Percentiles rank a stretch among this genome's conserved stretches.
Evolutionary conservation across 1,284 basidiomycete genomes (phyloP).

Genomic region (Laetiporus sulphureus): DNA sequence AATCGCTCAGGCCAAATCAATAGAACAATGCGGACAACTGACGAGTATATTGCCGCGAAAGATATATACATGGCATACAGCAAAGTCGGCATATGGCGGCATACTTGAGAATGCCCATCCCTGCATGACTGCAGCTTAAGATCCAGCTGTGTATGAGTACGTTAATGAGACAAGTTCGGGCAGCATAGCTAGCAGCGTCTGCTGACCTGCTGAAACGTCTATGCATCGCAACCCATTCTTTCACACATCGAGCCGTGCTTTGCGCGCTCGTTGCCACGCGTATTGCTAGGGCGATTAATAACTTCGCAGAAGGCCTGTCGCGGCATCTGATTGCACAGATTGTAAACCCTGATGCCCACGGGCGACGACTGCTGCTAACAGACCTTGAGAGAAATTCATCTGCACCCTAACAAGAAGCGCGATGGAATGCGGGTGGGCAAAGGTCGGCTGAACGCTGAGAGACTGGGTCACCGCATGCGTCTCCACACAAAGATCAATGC

Average conservation of each 20-base stretch:
- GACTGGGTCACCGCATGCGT: constrained; percentile 22
- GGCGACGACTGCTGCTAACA: constrained; percentile 6
- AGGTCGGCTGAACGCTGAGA: constrained; percentile 61
- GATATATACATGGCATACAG: too few relatives aligned
- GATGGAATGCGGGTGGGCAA: constrained; percentile 61
- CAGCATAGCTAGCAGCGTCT: too few relatives aligned
- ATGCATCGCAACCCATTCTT: constrained; percentile 36
- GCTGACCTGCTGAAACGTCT: too few relatives aligned
- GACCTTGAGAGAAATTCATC: constrained; percentile 48
- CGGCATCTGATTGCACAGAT: constrained; percentile 19
- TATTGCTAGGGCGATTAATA: constrained; percentile 56
- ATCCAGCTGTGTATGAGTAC: too few relatives aligned
- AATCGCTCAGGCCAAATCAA: too few relatives aligned
- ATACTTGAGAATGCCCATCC: too few relatives aligned
- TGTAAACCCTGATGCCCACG: constrained; percentile 9
- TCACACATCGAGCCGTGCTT: constrained; percentile 59
- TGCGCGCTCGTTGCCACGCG: constrained; percentile 63
- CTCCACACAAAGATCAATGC: too few relatives aligned
- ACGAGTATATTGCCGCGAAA: too few relatives aligned
- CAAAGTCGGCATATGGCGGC: too few relatives aligned
- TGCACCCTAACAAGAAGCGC: constrained; percentile 67
- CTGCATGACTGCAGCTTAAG: too few relatives aligned
- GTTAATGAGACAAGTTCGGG: too few relatives aligned
- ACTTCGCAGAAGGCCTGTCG: constrained; percentile 38
- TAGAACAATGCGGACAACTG: too few relatives aligned